These are phyloP conservation scores for Gynostemma pentaphyllum DNA, from an alignment of 306 rosid species.

Conservation along the genomic window DNA sequence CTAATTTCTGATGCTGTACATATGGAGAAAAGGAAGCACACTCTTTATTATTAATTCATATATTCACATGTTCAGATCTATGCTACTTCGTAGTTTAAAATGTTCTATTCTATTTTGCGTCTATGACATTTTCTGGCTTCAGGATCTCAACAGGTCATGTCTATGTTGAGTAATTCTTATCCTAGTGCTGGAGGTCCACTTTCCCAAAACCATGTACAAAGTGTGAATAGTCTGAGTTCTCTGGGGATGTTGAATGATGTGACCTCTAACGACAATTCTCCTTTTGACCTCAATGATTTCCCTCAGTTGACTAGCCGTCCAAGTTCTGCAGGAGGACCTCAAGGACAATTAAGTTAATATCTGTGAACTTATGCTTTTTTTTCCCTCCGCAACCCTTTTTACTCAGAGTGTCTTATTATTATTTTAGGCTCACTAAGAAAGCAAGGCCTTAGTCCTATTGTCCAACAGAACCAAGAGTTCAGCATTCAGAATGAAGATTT, in stretches of 20 bases:
- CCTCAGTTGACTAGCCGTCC: slow-evolving; percentile 92
- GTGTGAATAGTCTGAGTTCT: slow-evolving; percentile 57
- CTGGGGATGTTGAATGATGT: slow-evolving; percentile 93
- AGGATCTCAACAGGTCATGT: slow-evolving; percentile 89
- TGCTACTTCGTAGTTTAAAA: not conserved
- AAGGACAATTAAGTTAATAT: slow-evolving; percentile 76
- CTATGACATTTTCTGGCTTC: slow-evolving; percentile 31
- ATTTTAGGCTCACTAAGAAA: slow-evolving; percentile 85
- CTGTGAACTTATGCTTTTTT: not conserved
- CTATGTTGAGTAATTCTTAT: slow-evolving; percentile 85
- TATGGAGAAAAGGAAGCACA: not conserved
- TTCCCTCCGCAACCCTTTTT: slow-evolving; percentile 3
- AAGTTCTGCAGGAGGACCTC: slow-evolving; percentile 95
- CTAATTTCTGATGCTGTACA: not conserved
- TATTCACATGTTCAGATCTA: not conserved
- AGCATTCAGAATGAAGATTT: slow-evolving; percentile 97
- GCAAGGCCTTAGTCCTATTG: slow-evolving; percentile 93
- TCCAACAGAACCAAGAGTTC: slow-evolving; percentile 95
- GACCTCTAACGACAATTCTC: slow-evolving; percentile 65
- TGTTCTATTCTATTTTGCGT: slow-evolving; percentile 1
- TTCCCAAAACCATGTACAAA: slow-evolving; percentile 79
- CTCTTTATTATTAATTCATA: not conserved
- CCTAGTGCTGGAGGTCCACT: slow-evolving; percentile 74
- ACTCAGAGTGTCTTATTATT: slow-evolving; percentile 3
- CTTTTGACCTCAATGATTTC: slow-evolving; percentile 88